Percentiles rank a stretch among this genome's conserved stretches.
Conservation (phyloP, 331 rosid genomes). For the Acacia pycnantha region DNA sequence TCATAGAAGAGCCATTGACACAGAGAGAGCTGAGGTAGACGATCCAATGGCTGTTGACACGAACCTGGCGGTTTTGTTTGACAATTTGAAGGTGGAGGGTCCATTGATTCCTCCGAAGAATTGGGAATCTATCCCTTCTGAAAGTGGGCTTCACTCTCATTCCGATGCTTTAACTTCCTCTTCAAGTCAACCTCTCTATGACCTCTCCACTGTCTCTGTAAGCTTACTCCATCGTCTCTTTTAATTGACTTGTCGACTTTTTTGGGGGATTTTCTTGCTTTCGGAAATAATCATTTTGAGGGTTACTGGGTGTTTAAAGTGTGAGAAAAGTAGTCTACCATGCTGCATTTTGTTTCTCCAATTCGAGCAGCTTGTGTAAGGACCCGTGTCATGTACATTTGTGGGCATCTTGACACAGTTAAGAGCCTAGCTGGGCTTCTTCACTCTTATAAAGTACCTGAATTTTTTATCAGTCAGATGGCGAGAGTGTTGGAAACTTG, state of each 20-base stretch:
- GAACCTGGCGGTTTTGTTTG: constrained; percentile 53
- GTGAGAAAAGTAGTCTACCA: background rate
- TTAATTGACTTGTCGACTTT: background rate
- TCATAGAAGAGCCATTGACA: background rate
- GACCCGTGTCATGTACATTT: background rate
- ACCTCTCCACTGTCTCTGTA: constrained; percentile 72
- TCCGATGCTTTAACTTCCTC: background rate
- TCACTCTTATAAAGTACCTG: background rate
- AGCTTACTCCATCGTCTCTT: constrained; percentile 23
- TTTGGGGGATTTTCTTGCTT: background rate
- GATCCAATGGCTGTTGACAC: constrained; percentile 49
- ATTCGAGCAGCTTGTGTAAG: background rate
- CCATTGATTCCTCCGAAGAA: constrained; percentile 79
- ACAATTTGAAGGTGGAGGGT: constrained; percentile 62
- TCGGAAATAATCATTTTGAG: background rate
- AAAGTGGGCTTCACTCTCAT: constrained; percentile 39
- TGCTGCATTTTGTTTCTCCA: background rate
- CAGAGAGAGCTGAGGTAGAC: background rate
- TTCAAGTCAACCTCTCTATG: constrained; percentile 27
- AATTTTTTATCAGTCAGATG: background rate
- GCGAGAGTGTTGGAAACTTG: background rate
- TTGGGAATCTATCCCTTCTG: constrained; percentile 72
- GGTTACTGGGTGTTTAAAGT: constrained; percentile 4
- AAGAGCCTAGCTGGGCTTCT: background rate
- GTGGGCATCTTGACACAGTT: background rate